Percentiles rank a stretch among this genome's conserved stretches.
phyloP scores from a whole-genome alignment of 345 rosid species.

The Bruguiera gymnorhiza region DNA sequence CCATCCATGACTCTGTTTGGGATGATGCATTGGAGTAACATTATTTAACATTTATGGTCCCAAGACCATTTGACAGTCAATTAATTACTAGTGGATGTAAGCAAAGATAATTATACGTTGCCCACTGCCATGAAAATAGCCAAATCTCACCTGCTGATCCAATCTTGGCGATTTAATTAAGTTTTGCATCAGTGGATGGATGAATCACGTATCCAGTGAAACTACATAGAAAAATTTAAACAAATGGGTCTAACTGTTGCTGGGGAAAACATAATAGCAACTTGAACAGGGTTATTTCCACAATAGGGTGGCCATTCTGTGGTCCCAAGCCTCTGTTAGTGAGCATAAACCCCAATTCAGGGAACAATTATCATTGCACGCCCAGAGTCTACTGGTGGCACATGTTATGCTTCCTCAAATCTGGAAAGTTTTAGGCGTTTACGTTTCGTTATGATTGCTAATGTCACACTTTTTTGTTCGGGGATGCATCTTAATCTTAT shows the following conservation, averaged over 20 bases:
- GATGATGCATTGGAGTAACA: no score
- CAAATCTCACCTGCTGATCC: no score
- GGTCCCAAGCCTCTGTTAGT: constrained; percentile 26
- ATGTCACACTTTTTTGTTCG: no score
- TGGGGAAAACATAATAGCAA: neutral
- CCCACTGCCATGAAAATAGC: no score
- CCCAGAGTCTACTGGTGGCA: constrained; percentile 22
- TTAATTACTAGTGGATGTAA: no score
- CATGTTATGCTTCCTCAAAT: constrained; percentile 21
- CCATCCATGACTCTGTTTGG: no score
- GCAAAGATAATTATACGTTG: no score
- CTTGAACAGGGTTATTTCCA: constrained; percentile 11
- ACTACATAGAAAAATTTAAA: neutral
- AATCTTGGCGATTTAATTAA: neutral
- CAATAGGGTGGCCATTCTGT: constrained; percentile 8
- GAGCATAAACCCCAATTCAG: constrained; percentile 7
- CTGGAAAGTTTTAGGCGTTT: neutral
- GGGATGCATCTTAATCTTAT: no score
- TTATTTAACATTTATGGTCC: no score
- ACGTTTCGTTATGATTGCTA: no score
- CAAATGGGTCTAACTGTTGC: constrained; percentile 19
- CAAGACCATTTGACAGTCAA: no score
- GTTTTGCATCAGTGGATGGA: neutral
- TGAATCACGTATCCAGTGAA: neutral
- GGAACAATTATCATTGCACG: constrained; percentile 6